Conservation (phyloP, 805 yeast species). For the Metschnikowia bowlesiae region DNA sequence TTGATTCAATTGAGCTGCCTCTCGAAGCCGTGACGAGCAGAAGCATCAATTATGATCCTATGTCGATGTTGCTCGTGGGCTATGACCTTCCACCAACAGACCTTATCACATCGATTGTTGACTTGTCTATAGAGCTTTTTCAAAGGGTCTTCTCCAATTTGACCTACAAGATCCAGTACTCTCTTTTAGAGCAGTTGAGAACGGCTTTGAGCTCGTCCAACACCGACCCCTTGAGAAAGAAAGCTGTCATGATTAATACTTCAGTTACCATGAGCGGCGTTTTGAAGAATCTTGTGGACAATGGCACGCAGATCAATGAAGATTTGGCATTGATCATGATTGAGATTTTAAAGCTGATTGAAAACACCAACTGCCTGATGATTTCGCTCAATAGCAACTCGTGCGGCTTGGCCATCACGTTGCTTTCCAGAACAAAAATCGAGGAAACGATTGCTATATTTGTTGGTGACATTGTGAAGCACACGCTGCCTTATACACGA, state of each 20-base stretch:
- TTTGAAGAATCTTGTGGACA: conserved; percentile 22
- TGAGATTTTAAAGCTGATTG: conserved; percentile 47
- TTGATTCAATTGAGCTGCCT: conserved; percentile 27
- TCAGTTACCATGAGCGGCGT: conserved; percentile 61
- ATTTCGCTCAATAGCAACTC: conserved; percentile 51
- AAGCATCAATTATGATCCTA: conserved; percentile 34
- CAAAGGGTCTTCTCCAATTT: conserved; percentile 65
- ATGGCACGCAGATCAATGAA: conserved; percentile 20
- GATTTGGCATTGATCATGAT: conserved; percentile 42
- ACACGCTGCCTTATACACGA: conserved; percentile 60
- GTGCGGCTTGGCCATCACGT: conserved; percentile 45
- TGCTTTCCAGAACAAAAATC: conserved; percentile 17
- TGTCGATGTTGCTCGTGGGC: conserved; percentile 20
- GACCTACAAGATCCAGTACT: conserved; percentile 75
- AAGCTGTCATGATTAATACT: conserved; percentile 57
- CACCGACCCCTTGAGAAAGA: conserved; percentile 28
- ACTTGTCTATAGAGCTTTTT: conserved; percentile 73
- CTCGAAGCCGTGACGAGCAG: conserved; percentile 20
- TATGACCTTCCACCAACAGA: conserved; percentile 25
- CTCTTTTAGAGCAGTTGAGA: conserved; percentile 78
- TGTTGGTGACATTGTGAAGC: conserved; percentile 64
- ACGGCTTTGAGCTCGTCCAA: conserved; percentile 40
- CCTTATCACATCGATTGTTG: conserved; percentile 49
- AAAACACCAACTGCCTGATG: conserved; percentile 35
- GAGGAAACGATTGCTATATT: conserved; percentile 25